These are phyloP conservation scores for Podaxis sp. DNA, from an alignment of 768 basidiomycete species.

Conservation along the genomic window DNA sequence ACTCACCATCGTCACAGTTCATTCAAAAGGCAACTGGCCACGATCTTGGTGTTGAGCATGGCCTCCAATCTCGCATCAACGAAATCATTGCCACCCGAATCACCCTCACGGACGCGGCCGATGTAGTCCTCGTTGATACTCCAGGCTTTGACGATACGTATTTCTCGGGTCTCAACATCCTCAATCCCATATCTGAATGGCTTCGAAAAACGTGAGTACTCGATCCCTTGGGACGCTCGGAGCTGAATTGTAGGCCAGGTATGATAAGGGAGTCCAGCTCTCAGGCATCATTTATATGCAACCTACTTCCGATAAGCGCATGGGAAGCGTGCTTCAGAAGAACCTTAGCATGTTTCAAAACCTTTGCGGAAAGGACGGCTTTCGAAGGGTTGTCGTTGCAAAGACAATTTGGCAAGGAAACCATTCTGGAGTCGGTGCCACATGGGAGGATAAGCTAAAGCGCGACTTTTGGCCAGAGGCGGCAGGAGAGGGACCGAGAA, in stretches of 20 bases:
- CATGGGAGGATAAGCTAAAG: constrained; percentile 25
- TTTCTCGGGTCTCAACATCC: constrained; percentile 22
- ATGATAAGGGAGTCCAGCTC: constrained; percentile 5
- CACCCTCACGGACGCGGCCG: not conserved
- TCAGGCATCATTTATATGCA: constrained; percentile 38
- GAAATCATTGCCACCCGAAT: not conserved
- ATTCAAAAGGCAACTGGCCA: not conserved
- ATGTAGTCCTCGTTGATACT: constrained; percentile 10
- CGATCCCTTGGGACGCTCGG: not conserved
- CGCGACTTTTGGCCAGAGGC: constrained; percentile 19
- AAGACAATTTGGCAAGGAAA: constrained; percentile 49
- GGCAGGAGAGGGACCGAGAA: constrained; percentile 10
- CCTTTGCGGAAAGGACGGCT: constrained; percentile 49
- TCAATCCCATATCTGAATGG: constrained; percentile 25
- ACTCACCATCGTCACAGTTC: not conserved
- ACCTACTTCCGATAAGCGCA: constrained; percentile 49
- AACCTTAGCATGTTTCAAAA: constrained; percentile 53
- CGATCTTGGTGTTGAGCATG: not conserved
- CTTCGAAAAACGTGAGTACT: constrained; percentile 23
- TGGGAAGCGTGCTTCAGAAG: constrained; percentile 46
- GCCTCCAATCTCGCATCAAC: not conserved
- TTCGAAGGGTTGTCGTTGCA: constrained; percentile 50
- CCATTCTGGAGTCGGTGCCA: not conserved
- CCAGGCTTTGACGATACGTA: constrained; percentile 26
- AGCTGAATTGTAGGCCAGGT: not conserved